A percentile compares a stretch with the other conserved stretches of the same genome.
phyloP scores from a whole-genome alignment of 1,139 yeast species.

The Pneumocystis canis region DNA sequence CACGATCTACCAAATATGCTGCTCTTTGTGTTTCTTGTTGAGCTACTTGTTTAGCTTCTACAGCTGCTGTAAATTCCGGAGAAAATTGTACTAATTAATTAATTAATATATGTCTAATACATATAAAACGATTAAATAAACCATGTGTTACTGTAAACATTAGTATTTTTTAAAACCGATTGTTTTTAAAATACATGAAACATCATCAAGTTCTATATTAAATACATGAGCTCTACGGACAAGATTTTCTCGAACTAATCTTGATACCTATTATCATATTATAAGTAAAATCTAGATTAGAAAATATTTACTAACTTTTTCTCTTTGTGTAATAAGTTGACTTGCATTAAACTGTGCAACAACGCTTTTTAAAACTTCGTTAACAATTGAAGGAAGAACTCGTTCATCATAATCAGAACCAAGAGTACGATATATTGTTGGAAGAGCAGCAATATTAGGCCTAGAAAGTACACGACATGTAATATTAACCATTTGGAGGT shows the following conservation, averaged over 20 bases:
- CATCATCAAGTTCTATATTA: conserved; percentile 82
- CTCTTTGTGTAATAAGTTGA: conserved; percentile 95
- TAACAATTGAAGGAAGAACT: conserved; percentile 89
- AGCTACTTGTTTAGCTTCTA: conserved; percentile 96
- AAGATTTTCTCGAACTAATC: conserved; percentile 78
- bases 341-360: conserved; percentile 98
- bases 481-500: conserved; percentile 95
- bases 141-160: conserved; percentile 3
- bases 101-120: neutral
- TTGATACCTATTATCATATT: conserved; percentile 28
- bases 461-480: conserved; percentile 92
- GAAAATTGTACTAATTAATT: conserved; percentile 78
- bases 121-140: neutral
- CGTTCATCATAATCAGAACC: conserved; percentile 94
- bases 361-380: conserved; percentile 89
- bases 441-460: conserved; percentile 67
- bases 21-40: conserved; percentile 99
- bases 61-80: conserved; percentile 95
- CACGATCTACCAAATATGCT: conserved; percentile 90
- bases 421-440: conserved; percentile 74
- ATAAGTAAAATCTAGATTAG: neutral
- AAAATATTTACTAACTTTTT: conserved; percentile 40
- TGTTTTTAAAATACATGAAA: conserved; percentile 32
- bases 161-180: neutral
- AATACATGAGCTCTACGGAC: conserved; percentile 84